Evolutionary conservation across 192 early-diverging fungal species (phyloP).

Genomic region (Paraglomus occultum): DNA sequence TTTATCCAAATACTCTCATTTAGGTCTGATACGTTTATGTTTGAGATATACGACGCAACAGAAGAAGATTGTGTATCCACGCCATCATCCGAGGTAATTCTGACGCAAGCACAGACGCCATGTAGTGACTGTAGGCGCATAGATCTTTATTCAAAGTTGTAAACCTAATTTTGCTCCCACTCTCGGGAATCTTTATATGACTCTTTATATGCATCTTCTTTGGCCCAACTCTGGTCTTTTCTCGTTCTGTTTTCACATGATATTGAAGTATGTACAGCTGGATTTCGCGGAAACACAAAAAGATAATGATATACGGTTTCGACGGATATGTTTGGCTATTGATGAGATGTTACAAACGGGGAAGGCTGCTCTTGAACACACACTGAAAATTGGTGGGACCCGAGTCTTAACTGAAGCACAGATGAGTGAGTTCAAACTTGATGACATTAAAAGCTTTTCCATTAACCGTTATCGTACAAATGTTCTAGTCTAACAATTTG

Average conservation of each 20-base stretch:
- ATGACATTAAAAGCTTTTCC: too few species aligned
- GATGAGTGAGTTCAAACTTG: slow-evolving; percentile 4
- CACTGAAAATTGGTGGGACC: slow-evolving; percentile 4
- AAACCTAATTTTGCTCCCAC: too few species aligned
- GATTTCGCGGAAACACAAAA: slow-evolving; percentile 6
- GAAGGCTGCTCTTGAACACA: slow-evolving; percentile 9
- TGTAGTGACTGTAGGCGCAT: background rate
- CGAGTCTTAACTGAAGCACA: slow-evolving; percentile 19
- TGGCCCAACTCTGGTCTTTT: background rate
- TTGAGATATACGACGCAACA: background rate
- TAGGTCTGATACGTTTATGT: slow-evolving; percentile 24
- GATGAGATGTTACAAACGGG: slow-evolving; percentile 1
- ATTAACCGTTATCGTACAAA: too few species aligned
- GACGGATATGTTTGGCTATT: slow-evolving; percentile 8
- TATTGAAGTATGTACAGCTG: background rate
- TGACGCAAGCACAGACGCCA: background rate
- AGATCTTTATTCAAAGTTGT: too few species aligned
- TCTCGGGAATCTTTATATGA: too few species aligned
- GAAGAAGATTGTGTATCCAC: slow-evolving; percentile 4
- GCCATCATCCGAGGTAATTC: slow-evolving; percentile 23
- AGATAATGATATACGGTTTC: slow-evolving; percentile 25
- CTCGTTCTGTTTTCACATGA: background rate
- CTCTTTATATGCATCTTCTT: background rate
- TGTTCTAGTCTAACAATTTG: too few species aligned
- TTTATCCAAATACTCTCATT: background rate